These are phyloP conservation scores for Umbelopsis sp. DNA, from an alignment of 192 early-diverging fungal genomes.

Conservation along the genomic window DNA sequence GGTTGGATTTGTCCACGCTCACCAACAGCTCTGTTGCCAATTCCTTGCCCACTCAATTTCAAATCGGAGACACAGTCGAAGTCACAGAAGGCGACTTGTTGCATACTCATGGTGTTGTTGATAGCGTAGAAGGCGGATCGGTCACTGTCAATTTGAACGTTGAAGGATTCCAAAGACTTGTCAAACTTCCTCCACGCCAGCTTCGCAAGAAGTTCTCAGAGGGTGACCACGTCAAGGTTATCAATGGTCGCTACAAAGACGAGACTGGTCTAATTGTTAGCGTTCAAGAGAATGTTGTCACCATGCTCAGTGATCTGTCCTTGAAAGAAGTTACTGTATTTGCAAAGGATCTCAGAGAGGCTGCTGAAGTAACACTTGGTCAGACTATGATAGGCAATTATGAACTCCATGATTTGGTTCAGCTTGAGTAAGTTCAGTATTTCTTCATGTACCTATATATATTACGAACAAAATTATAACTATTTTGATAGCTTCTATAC, in stretches of 20 bases:
- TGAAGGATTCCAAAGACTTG: slow-evolving; percentile 55
- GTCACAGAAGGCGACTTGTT: slow-evolving; percentile 83
- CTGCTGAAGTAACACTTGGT: slow-evolving; percentile 69
- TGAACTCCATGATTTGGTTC: slow-evolving; percentile 89
- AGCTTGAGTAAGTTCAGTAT: slow-evolving; percentile 60
- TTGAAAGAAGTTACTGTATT: slow-evolving; percentile 82
- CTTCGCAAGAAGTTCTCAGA: slow-evolving; percentile 87
- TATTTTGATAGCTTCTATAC: slow-evolving; percentile 54
- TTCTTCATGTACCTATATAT: not conserved
- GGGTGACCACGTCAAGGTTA: slow-evolving; percentile 95
- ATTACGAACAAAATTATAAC: slow-evolving; percentile 20
- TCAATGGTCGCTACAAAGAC: slow-evolving; percentile 80
- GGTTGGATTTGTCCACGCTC: slow-evolving; percentile 31
- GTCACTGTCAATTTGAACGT: slow-evolving; percentile 71
- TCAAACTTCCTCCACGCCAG: slow-evolving; percentile 64
- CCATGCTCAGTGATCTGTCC: slow-evolving; percentile 74
- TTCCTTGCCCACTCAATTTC: slow-evolving; percentile 56
- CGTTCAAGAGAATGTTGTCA: slow-evolving; percentile 80
- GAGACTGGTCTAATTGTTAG: slow-evolving; percentile 89
- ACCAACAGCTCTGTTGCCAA: slow-evolving; percentile 51
- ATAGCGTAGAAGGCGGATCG: slow-evolving; percentile 69
- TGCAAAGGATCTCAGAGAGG: slow-evolving; percentile 81
- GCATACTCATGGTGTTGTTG: slow-evolving; percentile 75
- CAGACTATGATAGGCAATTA: slow-evolving; percentile 64
- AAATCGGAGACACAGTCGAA: slow-evolving; percentile 85